Evolutionary conservation across 192 early-diverging fungal genomes (phyloP).

Genomic region (Cladochytrium replicatum): DNA sequence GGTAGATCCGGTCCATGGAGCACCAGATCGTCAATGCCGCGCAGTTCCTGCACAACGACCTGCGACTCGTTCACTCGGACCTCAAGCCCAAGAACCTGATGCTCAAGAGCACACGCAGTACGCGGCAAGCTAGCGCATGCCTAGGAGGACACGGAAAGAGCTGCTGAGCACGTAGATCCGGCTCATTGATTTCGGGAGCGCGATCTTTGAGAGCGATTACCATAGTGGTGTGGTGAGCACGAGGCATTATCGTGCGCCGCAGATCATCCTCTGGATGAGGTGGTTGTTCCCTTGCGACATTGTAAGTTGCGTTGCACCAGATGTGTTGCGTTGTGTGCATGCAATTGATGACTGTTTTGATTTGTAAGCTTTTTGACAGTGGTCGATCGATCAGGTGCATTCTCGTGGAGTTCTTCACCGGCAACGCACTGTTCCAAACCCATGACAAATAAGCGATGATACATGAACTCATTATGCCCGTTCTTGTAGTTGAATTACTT

Average conservation of each 20-base stretch:
- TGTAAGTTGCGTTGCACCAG: constrained; percentile 7
- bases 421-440: constrained; percentile 93
- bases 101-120: too few species aligned
- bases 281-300: constrained; percentile 97
- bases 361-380: constrained; percentile 41
- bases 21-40: constrained; percentile 77
- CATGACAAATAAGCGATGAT: constrained; percentile 63
- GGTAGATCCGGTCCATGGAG: constrained; percentile 78
- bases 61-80: constrained; percentile 89
- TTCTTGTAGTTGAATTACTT: too few species aligned
- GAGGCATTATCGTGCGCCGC: constrained; percentile 92
- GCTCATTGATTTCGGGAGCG: constrained; percentile 94
- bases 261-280: constrained; percentile 86
- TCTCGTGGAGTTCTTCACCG: constrained; percentile 87
- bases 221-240: constrained; percentile 88
- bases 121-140: constrained; percentile 14
- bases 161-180: constrained; percentile 65
- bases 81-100: constrained; percentile 65
- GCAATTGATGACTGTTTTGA: too few species aligned
- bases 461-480: background rate
- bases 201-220: constrained; percentile 87
- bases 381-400: constrained; percentile 92
- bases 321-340: background rate
- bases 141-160: constrained; percentile 44
- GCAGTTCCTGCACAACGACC: constrained; percentile 71